These are phyloP conservation scores for Kandelia obovata DNA, from an alignment of 345 rosid species.

Conservation along the genomic window DNA sequence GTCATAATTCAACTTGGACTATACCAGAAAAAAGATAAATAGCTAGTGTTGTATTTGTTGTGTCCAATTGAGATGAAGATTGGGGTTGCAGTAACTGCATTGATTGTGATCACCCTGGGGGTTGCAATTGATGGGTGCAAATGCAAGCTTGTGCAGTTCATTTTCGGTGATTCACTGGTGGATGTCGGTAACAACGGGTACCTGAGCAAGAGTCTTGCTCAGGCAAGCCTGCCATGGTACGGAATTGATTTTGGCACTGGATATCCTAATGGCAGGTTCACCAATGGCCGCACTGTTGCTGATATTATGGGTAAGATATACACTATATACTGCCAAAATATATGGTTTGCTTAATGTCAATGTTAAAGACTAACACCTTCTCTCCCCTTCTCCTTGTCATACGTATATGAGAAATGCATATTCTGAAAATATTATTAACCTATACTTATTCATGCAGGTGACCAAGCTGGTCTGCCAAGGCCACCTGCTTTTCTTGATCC, in stretches of 20 bases:
- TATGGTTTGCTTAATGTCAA: no score
- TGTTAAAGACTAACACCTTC: no score
- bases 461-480: slow-evolving; percentile 66
- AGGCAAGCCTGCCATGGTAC: slow-evolving; percentile 72
- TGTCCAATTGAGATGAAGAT: slow-evolving; percentile 31
- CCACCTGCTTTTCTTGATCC: slow-evolving; percentile 88
- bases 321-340: no score
- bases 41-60: neutral
- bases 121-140: slow-evolving; percentile 32
- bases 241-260: slow-evolving; percentile 92
- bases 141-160: slow-evolving; percentile 79
- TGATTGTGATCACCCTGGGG: slow-evolving; percentile 26
- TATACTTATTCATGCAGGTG: slow-evolving; percentile 44
- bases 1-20: neutral
- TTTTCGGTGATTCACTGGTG: slow-evolving; percentile 89
- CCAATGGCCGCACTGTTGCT: slow-evolving; percentile 85
- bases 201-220: slow-evolving; percentile 67
- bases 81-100: neutral
- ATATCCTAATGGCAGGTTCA: slow-evolving; percentile 87
- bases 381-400: no score
- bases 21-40: neutral
- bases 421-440: neutral
- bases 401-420: no score
- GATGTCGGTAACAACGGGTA: slow-evolving; percentile 82
- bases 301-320: slow-evolving; percentile 66